A percentile compares a stretch with the other conserved stretches of the same genome.
Conservation (phyloP, 2,329 filamentous ascomycete genomes). For the Piedraia hortae region DNA sequence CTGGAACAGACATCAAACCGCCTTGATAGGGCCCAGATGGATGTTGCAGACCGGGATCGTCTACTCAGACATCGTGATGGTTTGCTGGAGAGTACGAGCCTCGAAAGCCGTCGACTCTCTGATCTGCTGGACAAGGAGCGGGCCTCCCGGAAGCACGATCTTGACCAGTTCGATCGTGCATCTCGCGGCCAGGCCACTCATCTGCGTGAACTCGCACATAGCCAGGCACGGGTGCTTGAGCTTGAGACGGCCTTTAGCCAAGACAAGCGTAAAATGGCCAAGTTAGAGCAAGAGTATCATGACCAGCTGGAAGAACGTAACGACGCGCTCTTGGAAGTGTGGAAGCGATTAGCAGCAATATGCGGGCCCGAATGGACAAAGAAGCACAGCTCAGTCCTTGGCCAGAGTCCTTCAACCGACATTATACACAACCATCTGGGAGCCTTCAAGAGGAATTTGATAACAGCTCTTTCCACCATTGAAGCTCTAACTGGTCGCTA, state of each 20-base stretch:
- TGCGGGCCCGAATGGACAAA: constrained; percentile 86
- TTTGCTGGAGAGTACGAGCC: constrained; percentile 61
- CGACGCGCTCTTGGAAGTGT: constrained; percentile 60
- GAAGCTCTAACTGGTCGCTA: constrained; percentile 57
- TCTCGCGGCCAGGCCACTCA: constrained; percentile 72
- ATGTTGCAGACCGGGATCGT: constrained; percentile 69
- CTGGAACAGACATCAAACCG: constrained; percentile 63
- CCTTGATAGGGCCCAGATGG: constrained; percentile 48
- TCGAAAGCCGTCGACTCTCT: constrained; percentile 60
- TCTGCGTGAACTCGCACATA: constrained; percentile 57
- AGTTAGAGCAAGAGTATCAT: constrained; percentile 52
- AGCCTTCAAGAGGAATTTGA: constrained; percentile 69
- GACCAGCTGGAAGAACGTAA: constrained; percentile 81
- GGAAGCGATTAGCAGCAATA: constrained; percentile 62
- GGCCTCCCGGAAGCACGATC: constrained; percentile 57
- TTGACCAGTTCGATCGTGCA: constrained; percentile 63
- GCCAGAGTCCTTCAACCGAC: constrained; percentile 61
- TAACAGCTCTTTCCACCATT: constrained; percentile 64
- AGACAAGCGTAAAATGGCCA: constrained; percentile 48
- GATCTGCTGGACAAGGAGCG: constrained; percentile 84
- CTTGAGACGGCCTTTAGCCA: constrained; percentile 53
- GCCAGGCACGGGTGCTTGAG: constrained; percentile 61
- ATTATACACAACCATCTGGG: constrained; percentile 63
- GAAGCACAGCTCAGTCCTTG: constrained; percentile 66
- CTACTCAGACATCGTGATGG: constrained; percentile 72